Evolutionary conservation across 352 stramenopile genomes (phyloP), one percentile per base, ranked within the genome.

Genomic region (Pythium angustatum): DNA sequence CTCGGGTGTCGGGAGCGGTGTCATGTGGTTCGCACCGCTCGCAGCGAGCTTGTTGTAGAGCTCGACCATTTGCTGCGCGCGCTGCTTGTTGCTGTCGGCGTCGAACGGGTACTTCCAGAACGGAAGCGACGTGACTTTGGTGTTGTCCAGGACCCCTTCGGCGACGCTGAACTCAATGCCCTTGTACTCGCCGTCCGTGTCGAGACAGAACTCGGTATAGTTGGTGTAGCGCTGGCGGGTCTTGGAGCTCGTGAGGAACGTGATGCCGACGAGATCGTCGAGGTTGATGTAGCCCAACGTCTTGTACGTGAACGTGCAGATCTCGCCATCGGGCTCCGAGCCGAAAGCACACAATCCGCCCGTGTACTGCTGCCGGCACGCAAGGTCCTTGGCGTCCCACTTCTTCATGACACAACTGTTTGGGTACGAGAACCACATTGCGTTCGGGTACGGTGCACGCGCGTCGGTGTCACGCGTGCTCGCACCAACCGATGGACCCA

Each of bases 211-310:
- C 54, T 83, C 75, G 5, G 52, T 65, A 56, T 87, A 84, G 64
- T 83, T 76, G 10, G 64, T 28, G 63, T 87, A 87, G 8, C 45
- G 66, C 11, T 58, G 21, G 14, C 59, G 36, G 0, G 68, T 72
- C 27, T 43, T 19, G 21, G 70, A 64, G 53, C 65, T 75, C 2
- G n/a, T 72, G 45, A 88, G 63, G 48, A 50, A 44, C 11, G 83
- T 91, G 72, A 92, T 92, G 41, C 83, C 83, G 5, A 92, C 83
- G 33, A 92, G 60, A 47, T 90, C 83, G 56, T 83, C 76, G 21
- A 83, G 61, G 28, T 54, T 63, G 52, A 83, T 40, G 54, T 80
- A 90, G 17, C 83, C 83, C 30, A 92, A 72, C 27, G 77, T 73
- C 15, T 76, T 71, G 66, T 85, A 90, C 64, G 52, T 41, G 45